Base-by-base conservation (phyloP, 768 basidiomycete species). In the Pisolithus marmoratus region DNA sequence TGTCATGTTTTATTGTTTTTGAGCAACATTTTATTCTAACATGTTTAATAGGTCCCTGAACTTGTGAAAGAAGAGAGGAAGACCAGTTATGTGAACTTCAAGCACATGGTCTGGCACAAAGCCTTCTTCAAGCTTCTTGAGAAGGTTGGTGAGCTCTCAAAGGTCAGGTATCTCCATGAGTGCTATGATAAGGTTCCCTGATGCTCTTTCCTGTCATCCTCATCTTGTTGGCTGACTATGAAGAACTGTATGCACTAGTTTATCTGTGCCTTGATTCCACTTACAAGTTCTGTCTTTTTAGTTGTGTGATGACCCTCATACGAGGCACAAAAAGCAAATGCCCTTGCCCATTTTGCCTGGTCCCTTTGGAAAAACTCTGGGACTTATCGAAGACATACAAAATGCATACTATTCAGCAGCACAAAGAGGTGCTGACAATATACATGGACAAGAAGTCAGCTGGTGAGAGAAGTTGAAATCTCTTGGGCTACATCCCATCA, bases 231-330 rank as follows among this genome's bases (percentile, higher is more conserved):
- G 65, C 73, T 29, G 74, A 76, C 36, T 78, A 74, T 54, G 70
- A 76, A 53, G 74, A 78, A 60, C 69, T 70, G 74, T 75, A 65
- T 20, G 70, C 22, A 6, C 52, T 50, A 66, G 3, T 67, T 73
- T 29, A 8, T 7, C 27, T 29, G 27, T 7, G 6, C 6, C 27
- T 7, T 8, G 7, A 29, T 29, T 29, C 27, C 9, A 29, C 27
- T 29, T 29, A 29, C 6, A 7, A 29, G 7, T 29, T 4, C 27
- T 8, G 27, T 29, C 27, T 8, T 29, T 29, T 29, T 9, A 74
- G 72, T 37, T 66, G 59, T 29, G 53, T 69, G 2, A 73, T 75
- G 68, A 59, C 71, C 1, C 54, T 72, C 1, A 70, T 67, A n/a
- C n/a, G 67, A n/a, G 72, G 72, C 1, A n/a, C 54, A 0, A 54